Evolutionary conservation across 2,329 filamentous ascomycete genomes (phyloP).

Genomic region (Pseudogymnoascus sp.): DNA sequence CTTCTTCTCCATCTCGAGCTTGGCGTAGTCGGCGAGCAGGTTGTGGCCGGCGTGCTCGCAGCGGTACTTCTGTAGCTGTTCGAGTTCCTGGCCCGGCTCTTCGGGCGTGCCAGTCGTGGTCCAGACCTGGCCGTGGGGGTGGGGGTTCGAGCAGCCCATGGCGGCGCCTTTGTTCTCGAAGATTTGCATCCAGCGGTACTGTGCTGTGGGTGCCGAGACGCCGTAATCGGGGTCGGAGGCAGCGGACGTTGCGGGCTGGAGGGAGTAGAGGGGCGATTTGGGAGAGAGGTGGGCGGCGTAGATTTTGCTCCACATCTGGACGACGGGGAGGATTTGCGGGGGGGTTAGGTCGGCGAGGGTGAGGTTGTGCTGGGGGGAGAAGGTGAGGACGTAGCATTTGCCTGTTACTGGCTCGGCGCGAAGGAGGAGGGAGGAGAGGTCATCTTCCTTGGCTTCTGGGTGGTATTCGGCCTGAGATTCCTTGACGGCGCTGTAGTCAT

Average conservation of each 20-base stretch:
- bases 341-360: slow-evolving; percentile 86
- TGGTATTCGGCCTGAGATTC: slow-evolving; percentile 80
- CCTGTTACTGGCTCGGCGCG: slow-evolving; percentile 81
- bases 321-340: slow-evolving; percentile 68
- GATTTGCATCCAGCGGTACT: slow-evolving; percentile 97
- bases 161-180: slow-evolving; percentile 98
- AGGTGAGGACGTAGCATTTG: slow-evolving; percentile 94
- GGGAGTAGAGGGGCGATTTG: slow-evolving; percentile 53
- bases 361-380: slow-evolving; percentile 81
- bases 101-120: slow-evolving; percentile 86
- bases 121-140: slow-evolving; percentile 96
- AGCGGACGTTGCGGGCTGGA: slow-evolving; percentile 36
- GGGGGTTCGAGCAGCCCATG: slow-evolving; percentile 98
- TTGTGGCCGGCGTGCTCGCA: slow-evolving; percentile 64
- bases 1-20: slow-evolving; percentile 70
- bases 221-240: slow-evolving; percentile 34
- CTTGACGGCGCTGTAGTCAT: slow-evolving; percentile 96
- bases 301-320: slow-evolving; percentile 86
- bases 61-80: slow-evolving; percentile 72
- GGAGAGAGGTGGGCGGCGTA: slow-evolving; percentile 76
- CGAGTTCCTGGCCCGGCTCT: slow-evolving; percentile 74
- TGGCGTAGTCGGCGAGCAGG: slow-evolving; percentile 78
- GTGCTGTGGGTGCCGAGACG: slow-evolving; percentile 53
- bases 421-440: slow-evolving; percentile 68
- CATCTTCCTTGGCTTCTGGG: slow-evolving; percentile 31